Percentiles rank a stretch among this genome's conserved stretches.
Evolutionary conservation across 768 basidiomycete genomes (phyloP).

Genomic region (Leucocoprinus leucothites): DNA sequence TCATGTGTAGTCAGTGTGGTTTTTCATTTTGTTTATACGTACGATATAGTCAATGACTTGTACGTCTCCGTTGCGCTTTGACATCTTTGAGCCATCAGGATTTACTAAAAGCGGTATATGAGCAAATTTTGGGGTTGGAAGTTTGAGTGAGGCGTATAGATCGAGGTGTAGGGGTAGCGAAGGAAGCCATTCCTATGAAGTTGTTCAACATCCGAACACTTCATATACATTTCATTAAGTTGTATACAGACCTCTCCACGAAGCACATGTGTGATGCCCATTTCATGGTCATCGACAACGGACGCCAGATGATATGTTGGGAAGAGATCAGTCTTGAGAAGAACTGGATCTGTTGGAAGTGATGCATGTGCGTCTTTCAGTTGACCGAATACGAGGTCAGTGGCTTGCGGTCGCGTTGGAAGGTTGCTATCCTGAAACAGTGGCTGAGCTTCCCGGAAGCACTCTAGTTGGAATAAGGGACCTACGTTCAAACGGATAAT

Average conservation of each 20-base stretch:
- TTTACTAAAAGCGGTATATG: constrained; percentile 92
- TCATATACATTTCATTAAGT: background rate
- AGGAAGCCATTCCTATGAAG: constrained; percentile 86
- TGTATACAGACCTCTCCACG: constrained; percentile 76
- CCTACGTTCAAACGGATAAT: constrained; percentile 87
- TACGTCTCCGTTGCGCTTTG: constrained; percentile 90
- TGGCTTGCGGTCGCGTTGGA: constrained; percentile 45
- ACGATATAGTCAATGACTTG: constrained; percentile 86
- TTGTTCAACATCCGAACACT: background rate
- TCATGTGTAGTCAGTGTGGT: background rate
- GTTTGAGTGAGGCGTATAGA: constrained; percentile 74
- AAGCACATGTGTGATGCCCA: constrained; percentile 94
- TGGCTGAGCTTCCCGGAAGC: background rate
- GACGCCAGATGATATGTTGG: constrained; percentile 97
- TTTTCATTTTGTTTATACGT: constrained; percentile 16
- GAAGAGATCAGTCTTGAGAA: constrained; percentile 89
- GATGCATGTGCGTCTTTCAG: constrained; percentile 75
- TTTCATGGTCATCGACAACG: constrained; percentile 93
- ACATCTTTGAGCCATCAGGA: constrained; percentile 90
- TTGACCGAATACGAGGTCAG: constrained; percentile 75
- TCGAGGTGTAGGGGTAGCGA: constrained; percentile 91
- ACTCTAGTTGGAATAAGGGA: background rate
- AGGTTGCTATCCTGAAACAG: constrained; percentile 52
- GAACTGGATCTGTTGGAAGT: constrained; percentile 82
- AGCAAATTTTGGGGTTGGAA: constrained; percentile 77